A percentile compares a stretch with the other conserved stretches of the same genome.
Conservation (phyloP, 108 stramenopile genomes). For the Skeletonema potamos region DNA sequence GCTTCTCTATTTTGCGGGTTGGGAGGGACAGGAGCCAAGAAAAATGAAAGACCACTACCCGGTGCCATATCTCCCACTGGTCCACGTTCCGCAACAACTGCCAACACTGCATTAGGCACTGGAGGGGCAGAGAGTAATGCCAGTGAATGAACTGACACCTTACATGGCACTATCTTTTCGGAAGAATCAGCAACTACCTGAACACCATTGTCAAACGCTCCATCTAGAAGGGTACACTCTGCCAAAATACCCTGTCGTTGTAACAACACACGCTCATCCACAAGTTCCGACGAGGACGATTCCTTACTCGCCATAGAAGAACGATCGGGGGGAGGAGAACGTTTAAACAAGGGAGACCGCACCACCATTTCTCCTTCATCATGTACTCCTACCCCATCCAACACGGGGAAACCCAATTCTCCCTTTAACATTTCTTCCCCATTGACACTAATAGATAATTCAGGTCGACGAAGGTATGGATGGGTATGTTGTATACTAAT, state of each 20-base stretch:
- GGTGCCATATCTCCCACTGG: constrained; percentile 12
- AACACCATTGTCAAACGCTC: constrained; percentile 42
- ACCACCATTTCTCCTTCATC: background rate
- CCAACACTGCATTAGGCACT: constrained; percentile 17
- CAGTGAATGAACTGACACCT: constrained; percentile 35
- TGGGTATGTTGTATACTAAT: constrained; percentile 76
- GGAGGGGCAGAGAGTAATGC: constrained; percentile 37
- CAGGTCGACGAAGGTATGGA: constrained; percentile 82
- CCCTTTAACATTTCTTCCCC: constrained; percentile 64
- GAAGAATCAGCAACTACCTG: background rate
- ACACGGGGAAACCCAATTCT: constrained; percentile 69
- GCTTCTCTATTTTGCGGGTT: constrained; percentile 60
- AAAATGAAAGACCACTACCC: constrained; percentile 50
- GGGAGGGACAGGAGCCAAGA: constrained; percentile 50
- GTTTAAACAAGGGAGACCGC: background rate
- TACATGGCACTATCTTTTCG: constrained; percentile 9
- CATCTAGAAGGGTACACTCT: constrained; percentile 45
- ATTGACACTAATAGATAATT: constrained; percentile 75
- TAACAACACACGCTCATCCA: constrained; percentile 30
- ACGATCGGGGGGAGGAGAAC: background rate
- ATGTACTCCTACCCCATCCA: constrained; percentile 29
- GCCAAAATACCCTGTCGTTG: constrained; percentile 32
- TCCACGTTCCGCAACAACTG: constrained; percentile 56
- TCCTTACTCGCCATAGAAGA: constrained; percentile 8
- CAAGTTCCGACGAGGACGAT: constrained; percentile 14